Conservation (phyloP, 805 yeast species). For the Metschnikowia henanensis region DNA sequence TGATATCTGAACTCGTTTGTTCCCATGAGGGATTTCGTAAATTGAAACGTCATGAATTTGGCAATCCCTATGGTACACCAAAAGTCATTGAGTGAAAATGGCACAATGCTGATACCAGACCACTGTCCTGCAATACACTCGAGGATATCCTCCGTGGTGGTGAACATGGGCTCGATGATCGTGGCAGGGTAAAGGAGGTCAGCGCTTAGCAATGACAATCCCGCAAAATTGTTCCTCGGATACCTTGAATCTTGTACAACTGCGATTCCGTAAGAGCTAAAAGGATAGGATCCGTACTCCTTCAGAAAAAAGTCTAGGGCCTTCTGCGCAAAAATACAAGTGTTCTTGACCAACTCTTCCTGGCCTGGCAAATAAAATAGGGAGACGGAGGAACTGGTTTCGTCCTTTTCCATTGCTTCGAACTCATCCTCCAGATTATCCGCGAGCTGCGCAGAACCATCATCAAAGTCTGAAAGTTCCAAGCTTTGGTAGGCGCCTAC, state of each 20-base stretch:
- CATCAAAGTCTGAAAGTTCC: constrained; percentile 47
- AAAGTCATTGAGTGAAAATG: constrained; percentile 71
- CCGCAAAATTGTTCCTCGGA: constrained; percentile 60
- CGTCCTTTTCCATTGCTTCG: constrained; percentile 32
- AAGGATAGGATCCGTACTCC: constrained; percentile 93
- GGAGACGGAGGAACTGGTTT: constrained; percentile 40
- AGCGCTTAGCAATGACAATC: constrained; percentile 62
- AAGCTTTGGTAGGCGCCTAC: constrained; percentile 81
- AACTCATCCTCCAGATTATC: constrained; percentile 31
- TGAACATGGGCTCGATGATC: constrained; percentile 74
- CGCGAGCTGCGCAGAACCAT: constrained; percentile 27
- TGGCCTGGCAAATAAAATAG: constrained; percentile 65
- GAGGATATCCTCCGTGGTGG: constrained; percentile 65
- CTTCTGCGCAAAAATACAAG: constrained; percentile 72
- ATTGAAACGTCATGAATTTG: constrained; percentile 76
- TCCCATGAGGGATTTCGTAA: constrained; percentile 74
- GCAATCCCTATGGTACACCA: constrained; percentile 93
- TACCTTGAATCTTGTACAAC: constrained; percentile 49
- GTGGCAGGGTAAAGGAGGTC: constrained; percentile 68
- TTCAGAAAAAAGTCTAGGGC: constrained; percentile 83
- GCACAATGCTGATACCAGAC: constrained; percentile 90
- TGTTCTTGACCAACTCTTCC: constrained; percentile 57
- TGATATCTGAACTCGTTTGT: constrained; percentile 75
- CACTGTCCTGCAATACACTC: constrained; percentile 83
- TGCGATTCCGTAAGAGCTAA: constrained; percentile 73